These are phyloP conservation scores for Zostera marina DNA, from an alignment of 116 monocot species.

Conservation along the genomic window DNA sequence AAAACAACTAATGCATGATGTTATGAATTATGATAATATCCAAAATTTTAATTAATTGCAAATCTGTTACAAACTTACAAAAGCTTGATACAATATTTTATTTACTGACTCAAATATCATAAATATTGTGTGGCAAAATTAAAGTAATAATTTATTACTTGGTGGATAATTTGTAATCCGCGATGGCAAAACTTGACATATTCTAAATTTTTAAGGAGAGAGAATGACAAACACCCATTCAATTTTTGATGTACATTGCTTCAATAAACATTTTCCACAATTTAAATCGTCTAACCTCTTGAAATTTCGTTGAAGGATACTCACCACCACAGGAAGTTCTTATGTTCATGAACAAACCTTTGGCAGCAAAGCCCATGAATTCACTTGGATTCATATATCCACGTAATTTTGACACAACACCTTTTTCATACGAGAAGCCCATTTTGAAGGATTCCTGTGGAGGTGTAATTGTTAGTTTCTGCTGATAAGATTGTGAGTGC, in stretches of 20 bases:
- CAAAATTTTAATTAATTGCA: too few species aligned
- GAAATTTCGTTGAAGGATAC: conserved; percentile 3
- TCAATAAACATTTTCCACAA: conserved; percentile 35
- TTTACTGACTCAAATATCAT: too few species aligned
- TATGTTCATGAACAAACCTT: conserved; percentile 51
- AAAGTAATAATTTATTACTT: too few species aligned
- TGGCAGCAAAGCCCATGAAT: conserved; percentile 86
- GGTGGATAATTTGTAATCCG: too few species aligned
- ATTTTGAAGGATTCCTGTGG: conserved; percentile 4
- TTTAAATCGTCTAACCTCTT: conserved; percentile 13
- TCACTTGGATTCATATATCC: conserved; percentile 57
- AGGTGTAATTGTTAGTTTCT: background rate
- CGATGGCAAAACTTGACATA: too few species aligned
- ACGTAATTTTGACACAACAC: conserved; percentile 43
- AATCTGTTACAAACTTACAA: too few species aligned
- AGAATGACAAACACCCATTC: background rate
- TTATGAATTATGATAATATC: too few species aligned
- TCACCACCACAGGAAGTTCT: conserved; percentile 22
- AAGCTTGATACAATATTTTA: too few species aligned
- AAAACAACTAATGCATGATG: too few species aligned
- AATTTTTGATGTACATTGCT: conserved; percentile 3
- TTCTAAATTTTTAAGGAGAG: too few species aligned
- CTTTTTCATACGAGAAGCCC: conserved; percentile 28
- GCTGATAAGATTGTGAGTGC: background rate
- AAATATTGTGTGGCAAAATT: too few species aligned